These are phyloP conservation scores for Monosporozyma servazzii DNA, from an alignment of 805 yeast species.

Conservation along the genomic window DNA sequence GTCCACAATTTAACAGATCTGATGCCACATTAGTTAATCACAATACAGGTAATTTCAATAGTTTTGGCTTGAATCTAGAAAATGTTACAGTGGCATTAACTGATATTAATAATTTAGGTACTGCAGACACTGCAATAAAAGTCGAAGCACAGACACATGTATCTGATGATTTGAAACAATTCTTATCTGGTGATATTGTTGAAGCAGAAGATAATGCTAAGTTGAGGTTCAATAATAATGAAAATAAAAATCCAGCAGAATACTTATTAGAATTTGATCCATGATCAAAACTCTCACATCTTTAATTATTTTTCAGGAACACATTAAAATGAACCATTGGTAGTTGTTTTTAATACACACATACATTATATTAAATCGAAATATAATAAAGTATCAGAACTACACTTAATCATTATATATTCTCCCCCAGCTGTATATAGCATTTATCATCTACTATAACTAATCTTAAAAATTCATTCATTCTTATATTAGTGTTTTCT, in stretches of 20 bases:
- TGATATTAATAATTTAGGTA: not conserved
- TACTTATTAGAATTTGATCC: slow-evolving; percentile 25
- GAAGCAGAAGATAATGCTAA: slow-evolving; percentile 29
- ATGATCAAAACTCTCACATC: slow-evolving; percentile 1
- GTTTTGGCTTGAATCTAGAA: not conserved
- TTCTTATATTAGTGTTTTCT: not conserved
- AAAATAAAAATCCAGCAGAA: slow-evolving; percentile 19
- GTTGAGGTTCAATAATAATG: slow-evolving; percentile 16
- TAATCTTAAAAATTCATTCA: not conserved
- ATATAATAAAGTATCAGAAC: not conserved
- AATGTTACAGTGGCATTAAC: not conserved
- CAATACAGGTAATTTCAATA: not conserved
- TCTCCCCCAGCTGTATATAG: not conserved
- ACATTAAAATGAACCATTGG: not conserved
- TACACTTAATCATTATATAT: not conserved
- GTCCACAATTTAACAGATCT: not conserved
- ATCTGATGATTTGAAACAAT: slow-evolving; percentile 24
- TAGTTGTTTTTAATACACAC: not conserved
- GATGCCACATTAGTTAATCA: not conserved
- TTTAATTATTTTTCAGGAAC: not conserved
- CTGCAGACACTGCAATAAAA: not conserved
- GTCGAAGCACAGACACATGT: not conserved
- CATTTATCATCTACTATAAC: not conserved
- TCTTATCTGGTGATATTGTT: slow-evolving; percentile 23
- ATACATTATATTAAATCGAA: not conserved